Percentiles rank a stretch among this genome's conserved stretches.
phyloP scores from a whole-genome alignment of 116 monocot species.

The Iris pallida region DNA sequence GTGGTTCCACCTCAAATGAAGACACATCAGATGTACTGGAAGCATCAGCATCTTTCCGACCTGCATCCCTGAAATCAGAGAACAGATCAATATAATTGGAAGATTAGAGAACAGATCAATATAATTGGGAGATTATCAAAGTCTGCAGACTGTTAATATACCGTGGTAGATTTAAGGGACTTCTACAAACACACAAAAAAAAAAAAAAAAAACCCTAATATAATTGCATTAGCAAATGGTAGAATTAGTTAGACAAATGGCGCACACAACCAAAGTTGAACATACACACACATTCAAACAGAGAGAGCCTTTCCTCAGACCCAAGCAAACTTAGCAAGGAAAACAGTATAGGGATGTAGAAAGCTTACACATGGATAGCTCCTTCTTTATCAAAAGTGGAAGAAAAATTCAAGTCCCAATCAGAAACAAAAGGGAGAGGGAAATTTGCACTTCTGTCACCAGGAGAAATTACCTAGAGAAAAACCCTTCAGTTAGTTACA shows the following conservation, averaged over 20 bases:
- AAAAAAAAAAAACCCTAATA: background rate
- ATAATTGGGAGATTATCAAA: too few relatives aligned
- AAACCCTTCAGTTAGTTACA: background rate
- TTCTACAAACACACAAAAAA: too few relatives aligned
- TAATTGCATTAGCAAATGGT: too few relatives aligned
- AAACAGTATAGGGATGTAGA: background rate
- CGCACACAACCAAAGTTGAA: background rate
- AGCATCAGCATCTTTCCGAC: slow-evolving; percentile 32
- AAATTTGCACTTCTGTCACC: slow-evolving; percentile 10
- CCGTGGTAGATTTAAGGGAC: background rate
- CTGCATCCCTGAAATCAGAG: slow-evolving; percentile 35
- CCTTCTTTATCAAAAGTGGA: slow-evolving; percentile 11
- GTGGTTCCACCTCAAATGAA: slow-evolving; percentile 27
- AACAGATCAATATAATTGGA: background rate
- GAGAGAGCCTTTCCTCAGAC: too few relatives aligned
- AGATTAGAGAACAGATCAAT: slow-evolving; percentile 10
- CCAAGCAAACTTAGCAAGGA: background rate
- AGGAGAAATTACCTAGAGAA: slow-evolving; percentile 48
- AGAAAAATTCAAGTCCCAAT: slow-evolving; percentile 11
- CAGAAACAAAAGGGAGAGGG: slow-evolving; percentile 16
- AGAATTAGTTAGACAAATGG: background rate
- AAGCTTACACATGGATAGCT: slow-evolving; percentile 30
- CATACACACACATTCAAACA: too few relatives aligned
- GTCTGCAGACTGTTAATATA: too few relatives aligned
- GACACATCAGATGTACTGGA: slow-evolving; percentile 46